These are phyloP conservation scores for Ceratobasidium sp. DNA, from an alignment of 1,284 basidiomycete genomes.

Conservation along the genomic window DNA sequence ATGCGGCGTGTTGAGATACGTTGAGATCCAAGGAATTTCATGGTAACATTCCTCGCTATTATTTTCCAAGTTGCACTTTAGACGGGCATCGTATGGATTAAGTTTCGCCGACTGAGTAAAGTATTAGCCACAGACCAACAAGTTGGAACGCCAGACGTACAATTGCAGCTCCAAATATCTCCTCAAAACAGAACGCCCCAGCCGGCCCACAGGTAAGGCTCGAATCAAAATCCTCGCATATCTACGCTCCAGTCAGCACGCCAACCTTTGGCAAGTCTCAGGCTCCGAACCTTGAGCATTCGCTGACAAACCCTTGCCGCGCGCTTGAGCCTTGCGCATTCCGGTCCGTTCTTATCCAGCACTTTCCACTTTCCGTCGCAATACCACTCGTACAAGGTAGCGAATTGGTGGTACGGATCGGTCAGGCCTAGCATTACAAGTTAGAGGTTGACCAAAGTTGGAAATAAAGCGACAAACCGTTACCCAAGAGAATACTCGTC, in stretches of 20 bases:
- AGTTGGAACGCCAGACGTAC: neutral
- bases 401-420: conserved; percentile 59
- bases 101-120: conserved; percentile 60
- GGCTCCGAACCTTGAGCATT: conserved; percentile 48
- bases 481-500: conserved; percentile 62
- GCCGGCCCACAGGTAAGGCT: conserved; percentile 65
- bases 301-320: conserved; percentile 55
- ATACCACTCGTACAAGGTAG: conserved; percentile 61
- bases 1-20: conserved; percentile 61
- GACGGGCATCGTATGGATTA: conserved; percentile 64
- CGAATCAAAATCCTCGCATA: conserved; percentile 57
- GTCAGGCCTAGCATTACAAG: conserved; percentile 51
- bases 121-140: conserved; percentile 57
- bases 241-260: neutral
- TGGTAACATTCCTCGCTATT: conserved; percentile 61
- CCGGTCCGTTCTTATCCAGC: conserved; percentile 55
- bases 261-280: neutral
- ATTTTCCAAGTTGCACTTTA: conserved; percentile 63
- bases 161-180: neutral
- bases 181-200: conserved; percentile 50
- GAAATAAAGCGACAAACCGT: conserved; percentile 48
- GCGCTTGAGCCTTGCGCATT: conserved; percentile 53
- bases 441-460: neutral
- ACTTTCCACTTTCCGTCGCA: conserved; percentile 56
- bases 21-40: conserved; percentile 66